Evolutionary conservation across 2,329 filamentous ascomycete species (phyloP).

Genomic region (Hypoxylon rubiginosum): DNA sequence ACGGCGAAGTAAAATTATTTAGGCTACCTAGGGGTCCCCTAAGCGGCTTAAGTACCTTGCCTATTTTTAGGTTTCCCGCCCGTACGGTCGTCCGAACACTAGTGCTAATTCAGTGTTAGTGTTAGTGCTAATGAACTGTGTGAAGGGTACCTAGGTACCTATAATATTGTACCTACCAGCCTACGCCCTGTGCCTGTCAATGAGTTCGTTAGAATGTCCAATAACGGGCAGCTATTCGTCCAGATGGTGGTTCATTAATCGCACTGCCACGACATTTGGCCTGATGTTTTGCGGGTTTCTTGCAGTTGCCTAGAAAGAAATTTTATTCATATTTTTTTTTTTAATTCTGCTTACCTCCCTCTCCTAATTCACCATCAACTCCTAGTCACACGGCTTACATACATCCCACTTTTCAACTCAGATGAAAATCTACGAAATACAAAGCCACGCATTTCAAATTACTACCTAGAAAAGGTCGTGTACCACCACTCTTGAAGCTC

Average conservation of each 20-base stretch:
- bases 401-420: slow-evolving; percentile 17
- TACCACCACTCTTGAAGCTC: slow-evolving; percentile 9
- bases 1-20: slow-evolving; percentile 7
- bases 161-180: not conserved
- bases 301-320: not conserved
- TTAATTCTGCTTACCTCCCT: not conserved
- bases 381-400: not conserved
- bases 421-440: not conserved
- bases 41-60: not conserved
- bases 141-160: not conserved
- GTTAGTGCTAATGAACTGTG: not conserved
- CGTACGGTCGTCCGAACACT: not conserved
- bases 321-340: not conserved
- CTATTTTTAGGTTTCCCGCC: slow-evolving; percentile 16
- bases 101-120: not conserved
- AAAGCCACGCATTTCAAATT: not conserved
- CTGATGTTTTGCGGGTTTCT: not conserved
- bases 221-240: not conserved
- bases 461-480: not conserved
- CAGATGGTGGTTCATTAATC: slow-evolving; percentile 22
- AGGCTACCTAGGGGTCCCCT: slow-evolving; percentile 9
- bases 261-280: slow-evolving; percentile 25
- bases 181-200: slow-evolving; percentile 4
- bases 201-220: not conserved
- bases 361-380: not conserved